Percentiles rank a stretch among this genome's conserved stretches.
These are phyloP conservation scores for Phylloporus rhodoxanthus DNA, from an alignment of 768 basidiomycete genomes.

Conservation along the genomic window DNA sequence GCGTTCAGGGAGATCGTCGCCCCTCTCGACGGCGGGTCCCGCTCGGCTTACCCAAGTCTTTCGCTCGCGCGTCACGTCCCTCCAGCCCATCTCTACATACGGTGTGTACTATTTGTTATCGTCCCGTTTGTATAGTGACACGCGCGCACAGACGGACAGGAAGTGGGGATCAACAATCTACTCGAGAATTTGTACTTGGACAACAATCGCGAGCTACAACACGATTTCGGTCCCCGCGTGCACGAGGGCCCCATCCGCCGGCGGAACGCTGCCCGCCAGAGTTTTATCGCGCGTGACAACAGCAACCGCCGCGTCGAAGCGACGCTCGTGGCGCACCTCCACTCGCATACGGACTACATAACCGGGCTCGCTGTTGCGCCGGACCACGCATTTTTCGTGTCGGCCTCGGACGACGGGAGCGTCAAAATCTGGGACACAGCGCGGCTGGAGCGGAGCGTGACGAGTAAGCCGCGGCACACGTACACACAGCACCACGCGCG, in stretches of 20 bases:
- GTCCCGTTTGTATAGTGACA: background rate
- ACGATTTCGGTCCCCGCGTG: slow-evolving; percentile 88
- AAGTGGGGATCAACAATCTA: slow-evolving; percentile 82
- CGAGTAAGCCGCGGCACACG: slow-evolving; percentile 72
- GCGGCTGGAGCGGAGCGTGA: slow-evolving; percentile 89
- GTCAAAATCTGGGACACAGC: slow-evolving; percentile 92
- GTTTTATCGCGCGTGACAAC: slow-evolving; percentile 61
- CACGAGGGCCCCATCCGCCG: slow-evolving; percentile 77
- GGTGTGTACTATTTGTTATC: slow-evolving; percentile 38
- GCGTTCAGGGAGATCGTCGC: slow-evolving; percentile 74
- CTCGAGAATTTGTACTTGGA: slow-evolving; percentile 88
- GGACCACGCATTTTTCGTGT: slow-evolving; percentile 92
- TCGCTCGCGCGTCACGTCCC: slow-evolving; percentile 45
- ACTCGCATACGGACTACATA: slow-evolving; percentile 75
- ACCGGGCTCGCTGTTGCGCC: slow-evolving; percentile 83
- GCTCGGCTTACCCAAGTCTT: slow-evolving; percentile 38
- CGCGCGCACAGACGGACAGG: slow-evolving; percentile 67
- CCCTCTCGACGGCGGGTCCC: slow-evolving; percentile 56
- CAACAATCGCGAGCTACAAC: slow-evolving; percentile 75
- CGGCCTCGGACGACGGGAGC: slow-evolving; percentile 89
- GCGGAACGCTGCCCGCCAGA: slow-evolving; percentile 66
- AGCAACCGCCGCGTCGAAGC: slow-evolving; percentile 61
- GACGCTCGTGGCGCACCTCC: slow-evolving; percentile 76
- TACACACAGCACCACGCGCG: slow-evolving; percentile 69
- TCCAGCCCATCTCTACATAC: slow-evolving; percentile 63